Evolutionary conservation across 2,329 filamentous ascomycete species (phyloP), one percentile per base, ranked within the genome.

Genomic region (Acarospora socialis): DNA sequence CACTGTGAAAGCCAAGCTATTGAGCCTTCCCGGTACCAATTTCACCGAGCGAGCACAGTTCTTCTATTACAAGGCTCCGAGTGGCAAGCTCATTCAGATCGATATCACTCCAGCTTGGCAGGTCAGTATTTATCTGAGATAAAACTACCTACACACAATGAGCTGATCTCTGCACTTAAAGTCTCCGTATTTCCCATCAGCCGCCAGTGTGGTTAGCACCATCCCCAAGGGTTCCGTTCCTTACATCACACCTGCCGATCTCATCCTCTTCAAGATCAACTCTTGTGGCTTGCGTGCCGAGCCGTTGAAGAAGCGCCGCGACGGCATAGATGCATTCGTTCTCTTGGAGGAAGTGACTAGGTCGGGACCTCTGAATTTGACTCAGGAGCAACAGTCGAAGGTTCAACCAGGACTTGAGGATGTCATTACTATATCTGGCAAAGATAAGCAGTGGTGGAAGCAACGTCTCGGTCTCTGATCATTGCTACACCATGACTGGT

Each of bases 191-290:
- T 17, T 33, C n/a, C 23, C 31, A 26, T 33, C 31, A 13, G 23
- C 23, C 16, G 31, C 31, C 17, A n/a, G 27, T n/a, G n/a, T n/a
- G n/a, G n/a, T n/a, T n/a, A n/a, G n/a, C n/a, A n/a, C 15, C 31
- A 4, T 21, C 16, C 21, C 32, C 35, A 18, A 21, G 20, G 23
- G 17, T 28, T 26, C 21, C n/a, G n/a, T 37, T 7, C 37, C 29
- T 13, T 39, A 39, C 19, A 39, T 36, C 34, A 33, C 38, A 7
- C 26, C 34, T 33, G 15, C 32, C 18, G 33, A 39, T 36, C 29
- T 41, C 5, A 25, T 30, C n/a, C 21, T 41, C 17, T 41, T 41
- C 33, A 41, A 39, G 28, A 36, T 41, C 29, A 28, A 41, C 28
- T 29, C 32, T 23, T 39, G 37, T 26, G 37, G 37, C 25, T 35